Base-by-base conservation (phyloP, 805 yeast genomes). In the Monosporozyma aquatica region DNA sequence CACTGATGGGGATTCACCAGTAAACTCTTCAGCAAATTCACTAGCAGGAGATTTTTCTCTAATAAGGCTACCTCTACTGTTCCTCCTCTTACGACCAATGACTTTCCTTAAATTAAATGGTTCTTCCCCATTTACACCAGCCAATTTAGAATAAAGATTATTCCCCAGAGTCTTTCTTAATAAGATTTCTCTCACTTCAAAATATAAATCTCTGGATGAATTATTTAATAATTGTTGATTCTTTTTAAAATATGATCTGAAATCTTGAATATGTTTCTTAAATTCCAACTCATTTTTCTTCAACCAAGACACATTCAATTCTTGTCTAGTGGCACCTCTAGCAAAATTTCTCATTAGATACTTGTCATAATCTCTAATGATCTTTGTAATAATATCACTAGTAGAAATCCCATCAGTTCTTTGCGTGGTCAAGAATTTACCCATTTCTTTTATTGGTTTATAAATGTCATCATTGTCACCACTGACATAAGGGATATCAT, bases 361-460 rank as follows among this genome's bases (percentile, higher is more conserved):
- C 67, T 89, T 87, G 69, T 92, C 98, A 66, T 92, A 92, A 66
- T 92, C 97, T 54, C 92, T 76, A 53, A 92, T 89, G 53, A 92
- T 86, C 59, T 84, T 87, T 47, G 97, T 90, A 57, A 92, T 92
- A 51, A 92, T 90, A 62, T 90, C 97, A 26, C 95, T 82, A 1
- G 98, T 92, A 17, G 95, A 85, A 34, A 92, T 80, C 10, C 98
- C 98, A 51, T 89, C 95, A 0, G 98, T 92, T 61, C 98, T 76
- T 66, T 92, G 97, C 1, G 98, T 92, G 6, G 92, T 82, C 49
- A 92, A 70, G 56, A 92, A 92, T 80, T 76, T 84, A 1, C 98
- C 98, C 58, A 70, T 71, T 58, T 83, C 82, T 61, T 92, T 92
- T 57, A 92, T 83, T 18, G 97, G 95, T 61, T 77, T 79, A 67